Evolutionary conservation across 176 grass and related monocot genomes (phyloP), one percentile per base, ranked within the genome.

Genomic region (Oryza longistaminata): DNA sequence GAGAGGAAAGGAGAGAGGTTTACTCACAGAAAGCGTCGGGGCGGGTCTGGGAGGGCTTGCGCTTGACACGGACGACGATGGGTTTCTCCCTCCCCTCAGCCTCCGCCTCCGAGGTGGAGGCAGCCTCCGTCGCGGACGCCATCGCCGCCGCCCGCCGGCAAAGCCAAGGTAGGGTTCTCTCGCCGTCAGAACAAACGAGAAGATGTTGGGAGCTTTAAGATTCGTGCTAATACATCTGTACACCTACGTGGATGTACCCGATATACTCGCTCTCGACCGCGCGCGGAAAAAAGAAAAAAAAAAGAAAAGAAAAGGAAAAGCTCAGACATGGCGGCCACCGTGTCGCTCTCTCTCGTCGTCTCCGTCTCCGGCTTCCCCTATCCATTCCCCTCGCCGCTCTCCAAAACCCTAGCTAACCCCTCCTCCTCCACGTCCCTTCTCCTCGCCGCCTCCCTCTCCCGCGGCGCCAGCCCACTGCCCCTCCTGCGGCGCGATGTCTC

Each of bases 21-120:
- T 53, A 26, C 90, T 92, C 80, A 98, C 96, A 95, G 77, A 98
- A 95, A 5, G 85, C 91, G 29, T 92, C 93, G 17, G 89, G 78
- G 7, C 88, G 87, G 14, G 73, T 46, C 64, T 98, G 96, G 4
- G 77, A 92, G 40, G 85, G 73, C 74, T 95, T 98, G 71, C 93
- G 82, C 93, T 98, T 98, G 77, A 98, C 89, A 81, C 91, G 83
- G 11, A 98, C 93, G 25, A 95, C 72, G 9, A 98, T 79, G 22
- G 87, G 96, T 74, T 90, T 95, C 15, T 79, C 87, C 70, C 9
- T 64, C 19, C 24, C 73, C 13, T 71, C 73, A 9, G 81, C 58
- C 6, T 62, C 68, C 43, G 77, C 58, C 6, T 62, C 68, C 43
- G 80, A 78, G 13, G 70, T 21, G 21, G 83, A 82, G 25, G 76